phyloP scores from a whole-genome alignment of 2,329 filamentous ascomycete genomes.

The Fusarium palustre region DNA sequence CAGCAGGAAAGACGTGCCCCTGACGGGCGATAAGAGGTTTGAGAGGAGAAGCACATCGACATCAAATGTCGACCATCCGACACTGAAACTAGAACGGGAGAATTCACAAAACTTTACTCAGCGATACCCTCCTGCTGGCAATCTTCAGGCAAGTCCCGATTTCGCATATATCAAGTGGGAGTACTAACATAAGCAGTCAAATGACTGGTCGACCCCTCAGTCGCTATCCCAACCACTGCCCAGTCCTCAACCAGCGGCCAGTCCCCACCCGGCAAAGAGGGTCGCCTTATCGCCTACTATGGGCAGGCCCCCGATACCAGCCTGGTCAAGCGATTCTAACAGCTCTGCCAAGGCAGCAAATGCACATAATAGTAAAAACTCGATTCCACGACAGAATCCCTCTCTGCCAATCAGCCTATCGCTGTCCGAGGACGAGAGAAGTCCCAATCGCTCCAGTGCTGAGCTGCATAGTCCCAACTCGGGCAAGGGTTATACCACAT shows the following conservation, averaged over 20 bases:
- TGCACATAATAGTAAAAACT: constrained; percentile 38
- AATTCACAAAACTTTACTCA: constrained; percentile 47
- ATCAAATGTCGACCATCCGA: constrained; percentile 49
- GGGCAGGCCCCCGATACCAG: constrained; percentile 65
- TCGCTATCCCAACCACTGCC: constrained; percentile 48
- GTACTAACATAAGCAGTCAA: constrained; percentile 49
- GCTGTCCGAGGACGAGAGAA: constrained; percentile 70
- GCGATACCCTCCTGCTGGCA: constrained; percentile 51
- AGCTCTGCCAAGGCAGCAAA: constrained; percentile 36
- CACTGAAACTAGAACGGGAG: constrained; percentile 52
- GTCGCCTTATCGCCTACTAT: constrained; percentile 64
- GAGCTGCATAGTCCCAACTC: constrained; percentile 65
- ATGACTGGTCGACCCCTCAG: constrained; percentile 59
- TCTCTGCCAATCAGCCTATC: constrained; percentile 64
- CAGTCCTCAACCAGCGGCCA: constrained; percentile 48
- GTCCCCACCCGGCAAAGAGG: constrained; percentile 64
- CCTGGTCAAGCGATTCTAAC: constrained; percentile 58
- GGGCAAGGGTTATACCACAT: constrained; percentile 53
- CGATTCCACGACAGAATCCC: constrained; percentile 45
- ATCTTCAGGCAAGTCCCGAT: constrained; percentile 50
- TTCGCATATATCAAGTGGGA: background rate
- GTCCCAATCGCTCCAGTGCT: constrained; percentile 63
- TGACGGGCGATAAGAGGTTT: constrained; percentile 67
- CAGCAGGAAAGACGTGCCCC: constrained; percentile 84
- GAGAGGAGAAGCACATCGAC: constrained; percentile 59